phyloP scores from a whole-genome alignment of 2,329 filamentous ascomycete genomes.

The Ceratocystis harringtonii region DNA sequence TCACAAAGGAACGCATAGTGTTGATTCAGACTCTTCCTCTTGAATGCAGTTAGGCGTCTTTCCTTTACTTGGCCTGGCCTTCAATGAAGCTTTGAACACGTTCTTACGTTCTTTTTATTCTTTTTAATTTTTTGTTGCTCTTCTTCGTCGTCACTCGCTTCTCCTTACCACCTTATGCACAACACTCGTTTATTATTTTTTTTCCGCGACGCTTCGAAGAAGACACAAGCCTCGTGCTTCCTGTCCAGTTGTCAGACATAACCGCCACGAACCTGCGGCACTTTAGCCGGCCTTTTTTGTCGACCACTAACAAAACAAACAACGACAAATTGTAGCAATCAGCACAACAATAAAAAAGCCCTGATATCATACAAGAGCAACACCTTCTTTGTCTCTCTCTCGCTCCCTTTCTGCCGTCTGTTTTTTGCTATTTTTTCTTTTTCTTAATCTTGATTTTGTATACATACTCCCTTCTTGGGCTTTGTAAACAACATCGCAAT shows the following conservation, averaged over 20 bases:
- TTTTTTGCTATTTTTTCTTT: background rate
- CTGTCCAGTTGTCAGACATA: background rate
- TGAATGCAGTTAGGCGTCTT: background rate
- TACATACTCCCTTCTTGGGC: background rate
- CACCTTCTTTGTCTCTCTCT: background rate
- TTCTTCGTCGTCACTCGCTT: background rate
- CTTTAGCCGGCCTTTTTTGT: background rate
- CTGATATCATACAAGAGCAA: background rate
- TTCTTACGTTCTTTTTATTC: background rate
- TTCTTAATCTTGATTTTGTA: background rate
- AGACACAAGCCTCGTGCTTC: background rate
- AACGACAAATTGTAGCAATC: background rate
- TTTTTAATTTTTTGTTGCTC: background rate
- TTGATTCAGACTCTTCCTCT: background rate
- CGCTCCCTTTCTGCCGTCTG: background rate
- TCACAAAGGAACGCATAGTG: background rate
- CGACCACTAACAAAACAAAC: background rate
- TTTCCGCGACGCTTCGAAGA: background rate
- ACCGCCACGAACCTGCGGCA: background rate
- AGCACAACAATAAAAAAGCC: background rate
- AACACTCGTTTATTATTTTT: background rate
- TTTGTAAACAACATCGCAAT: background rate
- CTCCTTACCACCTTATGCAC: background rate
- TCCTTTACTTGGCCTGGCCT: background rate
- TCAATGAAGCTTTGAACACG: conserved; percentile 1